Base-by-base conservation (phyloP, 2,329 filamentous ascomycete genomes). In the Ploettnerulaceae sp. region DNA sequence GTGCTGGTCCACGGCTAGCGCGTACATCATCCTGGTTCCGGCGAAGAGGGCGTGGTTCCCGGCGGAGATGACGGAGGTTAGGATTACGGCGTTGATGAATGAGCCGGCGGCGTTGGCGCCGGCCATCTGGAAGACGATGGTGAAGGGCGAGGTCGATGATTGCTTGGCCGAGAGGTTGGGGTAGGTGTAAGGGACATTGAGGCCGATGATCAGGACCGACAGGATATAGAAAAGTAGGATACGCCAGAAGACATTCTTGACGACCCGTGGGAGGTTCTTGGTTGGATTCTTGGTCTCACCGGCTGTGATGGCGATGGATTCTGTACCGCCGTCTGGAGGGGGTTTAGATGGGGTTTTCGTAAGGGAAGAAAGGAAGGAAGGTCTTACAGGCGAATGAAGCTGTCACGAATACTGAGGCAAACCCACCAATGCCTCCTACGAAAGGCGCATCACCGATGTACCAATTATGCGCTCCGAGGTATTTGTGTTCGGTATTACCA, bases 201-300 rank as follows among this genome's bases (percentile, higher is more conserved):
- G 71, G 8, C 78, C 78, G 49, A 82, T 70, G 35, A 78, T 64
- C 5, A 77, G 62, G 36, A 77, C 66, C 0, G 73, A 74, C 4
- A 77, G 61, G 47, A 77, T 66, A 5, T 74, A 75, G 15, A 78
- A 64, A 22, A 63, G 48, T 1, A 62, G 51, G 29, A 64, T 63
- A 71, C 79, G 73, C 76, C 76, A 82, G 57, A 82, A 82, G 29
- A 82, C 78, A 45, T 83, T 82, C 54, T 77, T 77, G 35, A 84
- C 76, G 2, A 82, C 81, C 3, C 72, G 71, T 1, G 81, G 81
- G 25, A 84, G 66, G 46, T 73, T 82, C 52, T 71, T 73, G 14
- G 75, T 71, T 0, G 81, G 81, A 54, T 83, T 71, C 54, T 75
- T 77, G 2, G 81, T 83, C 61, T 84, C 81, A 33, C 80, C 80